phyloP scores from a whole-genome alignment of 2,329 filamentous ascomycete genomes.

The Fusarium stilboides region DNA sequence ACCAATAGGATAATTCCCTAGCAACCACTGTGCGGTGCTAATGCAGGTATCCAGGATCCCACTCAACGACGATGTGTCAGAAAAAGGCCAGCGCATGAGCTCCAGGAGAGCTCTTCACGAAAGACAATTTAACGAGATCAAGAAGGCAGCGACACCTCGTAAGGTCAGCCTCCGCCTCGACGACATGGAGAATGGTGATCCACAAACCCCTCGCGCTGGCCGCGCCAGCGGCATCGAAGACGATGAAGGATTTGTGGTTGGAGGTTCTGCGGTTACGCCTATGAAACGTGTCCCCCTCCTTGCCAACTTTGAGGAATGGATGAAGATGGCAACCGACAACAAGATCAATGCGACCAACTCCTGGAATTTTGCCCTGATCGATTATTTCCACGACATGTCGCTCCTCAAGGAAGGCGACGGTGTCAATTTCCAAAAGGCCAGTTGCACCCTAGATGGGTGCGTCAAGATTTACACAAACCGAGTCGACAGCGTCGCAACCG shows the following conservation, averaged over 20 bases:
- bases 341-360: conserved; percentile 98
- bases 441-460: conserved; percentile 96
- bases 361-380: conserved; percentile 99
- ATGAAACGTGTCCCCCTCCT: conserved; percentile 97
- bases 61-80: conserved; percentile 93
- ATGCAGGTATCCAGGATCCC: conserved; percentile 76
- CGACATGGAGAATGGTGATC: conserved; percentile 72
- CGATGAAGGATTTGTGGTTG: conserved; percentile 75
- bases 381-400: conserved; percentile 99
- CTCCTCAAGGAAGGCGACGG: conserved; percentile 95
- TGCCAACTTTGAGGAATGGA: conserved; percentile 99
- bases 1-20: conserved; percentile 11
- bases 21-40: conserved; percentile 27
- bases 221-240: conserved; percentile 59
- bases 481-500: conserved; percentile 97
- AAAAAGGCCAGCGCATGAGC: conserved; percentile 90
- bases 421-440: conserved; percentile 98
- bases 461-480: conserved; percentile 99
- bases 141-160: conserved; percentile 77
- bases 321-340: conserved; percentile 99
- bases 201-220: conserved; percentile 65
- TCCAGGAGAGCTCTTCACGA: conserved; percentile 91
- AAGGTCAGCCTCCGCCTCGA: conserved; percentile 73
- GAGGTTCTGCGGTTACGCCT: conserved; percentile 85
- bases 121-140: conserved; percentile 92